Percentiles rank a stretch among this genome's conserved stretches.
phyloP scores from a whole-genome alignment of 164 flowering plant species.

The Vitis riparia region DNA sequence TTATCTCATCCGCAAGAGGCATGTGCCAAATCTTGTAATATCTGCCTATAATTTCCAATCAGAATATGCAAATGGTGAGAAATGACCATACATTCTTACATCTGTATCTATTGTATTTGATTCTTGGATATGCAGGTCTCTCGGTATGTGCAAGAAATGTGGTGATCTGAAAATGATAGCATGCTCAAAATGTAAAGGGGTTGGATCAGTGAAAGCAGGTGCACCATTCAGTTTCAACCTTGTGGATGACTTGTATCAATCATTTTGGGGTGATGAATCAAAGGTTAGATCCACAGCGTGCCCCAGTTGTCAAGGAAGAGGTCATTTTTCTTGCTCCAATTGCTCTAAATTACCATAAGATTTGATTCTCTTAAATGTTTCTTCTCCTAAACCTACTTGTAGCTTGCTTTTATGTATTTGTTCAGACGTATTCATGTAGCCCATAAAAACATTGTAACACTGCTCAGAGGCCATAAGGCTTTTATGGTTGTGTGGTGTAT shows the following conservation, averaged over 20 bases:
- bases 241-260: conserved; percentile 21
- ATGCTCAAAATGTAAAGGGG: conserved; percentile 73
- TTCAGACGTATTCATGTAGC: too few relatives aligned
- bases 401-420: too few relatives aligned
- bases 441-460: too few relatives aligned
- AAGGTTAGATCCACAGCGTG: conserved; percentile 27
- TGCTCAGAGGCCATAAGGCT: too few relatives aligned
- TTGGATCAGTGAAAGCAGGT: conserved; percentile 48
- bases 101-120: not conserved
- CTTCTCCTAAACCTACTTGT: too few relatives aligned
- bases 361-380: too few relatives aligned
- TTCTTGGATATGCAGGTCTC: conserved; percentile 43
- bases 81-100: not conserved
- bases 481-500: too few relatives aligned
- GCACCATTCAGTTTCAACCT: conserved; percentile 42
- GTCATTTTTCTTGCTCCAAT: conserved; percentile 42
- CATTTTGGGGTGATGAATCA: conserved; percentile 17
- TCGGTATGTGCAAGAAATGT: conserved; percentile 88
- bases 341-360: conserved; percentile 23
- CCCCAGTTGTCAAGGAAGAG: conserved; percentile 38
- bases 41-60: too few relatives aligned
- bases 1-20: too few relatives aligned
- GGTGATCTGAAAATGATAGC: conserved; percentile 79
- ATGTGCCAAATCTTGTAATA: too few relatives aligned
- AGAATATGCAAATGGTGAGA: too few relatives aligned